Conservation (phyloP, 305 asterid species). For the Monarda citriodora region DNA sequence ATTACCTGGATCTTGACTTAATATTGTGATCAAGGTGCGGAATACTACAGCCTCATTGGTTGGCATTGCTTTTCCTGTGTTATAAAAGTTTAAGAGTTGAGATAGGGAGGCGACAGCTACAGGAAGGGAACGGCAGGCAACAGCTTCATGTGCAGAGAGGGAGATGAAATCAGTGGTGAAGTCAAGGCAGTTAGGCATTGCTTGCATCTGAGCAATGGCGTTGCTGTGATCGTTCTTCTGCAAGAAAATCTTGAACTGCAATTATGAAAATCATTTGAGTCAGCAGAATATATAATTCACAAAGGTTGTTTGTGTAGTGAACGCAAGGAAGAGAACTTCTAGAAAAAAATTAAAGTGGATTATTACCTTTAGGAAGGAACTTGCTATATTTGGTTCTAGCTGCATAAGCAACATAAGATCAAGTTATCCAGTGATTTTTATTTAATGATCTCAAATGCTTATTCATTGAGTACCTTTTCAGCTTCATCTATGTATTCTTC, state of each 20-base stretch:
- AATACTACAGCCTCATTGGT: slow-evolving; percentile 75
- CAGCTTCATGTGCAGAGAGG: slow-evolving; percentile 93
- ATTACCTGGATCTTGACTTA: slow-evolving; percentile 59
- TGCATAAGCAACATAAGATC: slow-evolving; percentile 48
- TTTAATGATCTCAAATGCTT: slow-evolving; percentile 12
- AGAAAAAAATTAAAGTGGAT: slow-evolving; percentile 21
- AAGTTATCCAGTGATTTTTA: slow-evolving; percentile 17
- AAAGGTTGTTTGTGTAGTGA: slow-evolving; percentile 13
- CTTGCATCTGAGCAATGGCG: slow-evolving; percentile 86
- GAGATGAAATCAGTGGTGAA: slow-evolving; percentile 92
- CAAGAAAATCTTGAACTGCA: slow-evolving; percentile 92
- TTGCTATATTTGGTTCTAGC: slow-evolving; percentile 91
- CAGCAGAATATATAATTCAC: slow-evolving; percentile 16
- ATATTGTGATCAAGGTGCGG: slow-evolving; percentile 75
- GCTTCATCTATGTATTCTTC: slow-evolving; percentile 97
- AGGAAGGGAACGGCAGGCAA: slow-evolving; percentile 71
- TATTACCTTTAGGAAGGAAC: slow-evolving; percentile 90
- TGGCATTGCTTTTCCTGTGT: slow-evolving; percentile 72
- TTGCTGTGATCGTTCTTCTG: slow-evolving; percentile 63
- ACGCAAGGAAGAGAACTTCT: slow-evolving; percentile 11
- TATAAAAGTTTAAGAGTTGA: slow-evolving; percentile 64
- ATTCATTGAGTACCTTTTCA: slow-evolving; percentile 62
- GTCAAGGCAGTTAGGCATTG: slow-evolving; percentile 92
- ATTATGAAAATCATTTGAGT: slow-evolving; percentile 22
- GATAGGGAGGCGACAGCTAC: slow-evolving; percentile 83